Evolutionary conservation across 768 basidiomycete species (phyloP), one percentile per base, ranked within the genome.

Genomic region (Rossbeevera mucosa): DNA sequence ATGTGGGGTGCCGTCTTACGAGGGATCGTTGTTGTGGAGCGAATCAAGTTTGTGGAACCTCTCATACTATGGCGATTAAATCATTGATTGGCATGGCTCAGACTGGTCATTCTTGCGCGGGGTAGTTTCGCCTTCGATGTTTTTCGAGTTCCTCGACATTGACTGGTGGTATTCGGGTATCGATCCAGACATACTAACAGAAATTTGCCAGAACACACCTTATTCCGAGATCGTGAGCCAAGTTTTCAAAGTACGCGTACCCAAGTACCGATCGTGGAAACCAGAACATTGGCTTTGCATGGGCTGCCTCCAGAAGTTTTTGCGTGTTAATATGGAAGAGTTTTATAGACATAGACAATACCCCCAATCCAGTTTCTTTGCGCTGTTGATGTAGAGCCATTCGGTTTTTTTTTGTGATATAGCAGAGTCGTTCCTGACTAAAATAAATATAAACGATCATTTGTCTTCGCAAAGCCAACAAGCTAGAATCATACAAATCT

Each of bases 71-170:
- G 12, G 29, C 13, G 29, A 29, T 29, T 3, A 4, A n/a, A 21
- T n/a, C n/a, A n/a, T 44, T 2, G 2, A 21, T 18, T 58, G 31
- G 55, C 16, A 1, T 14, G 29, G 29, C 12, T 18, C 5, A 59
- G 59, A 59, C 22, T 59, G 57, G 58, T 50, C 51, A 26, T 50
- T 59, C 46, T 30, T 59, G 18, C 58, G 59, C 8, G 53, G 59
- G 7, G 4, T 50, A 21, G 11, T 48, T 20, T 43, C 58, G 8
- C 58, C 59, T 48, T 53, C 58, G n/a, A 16, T 29, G 26, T 38
- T 59, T 44, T 59, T 52, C 53, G n/a, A 26, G 12, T 48, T 40
- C 41, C 53, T 59, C n/a, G 50, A 48, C 16, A 45, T 59, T 16
- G 51, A 54, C 42, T 53, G 59, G 59, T 59, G 58, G 51, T 48